phyloP scores from a whole-genome alignment of 768 basidiomycete genomes.

The Cystofilobasidium capitatum region DNA sequence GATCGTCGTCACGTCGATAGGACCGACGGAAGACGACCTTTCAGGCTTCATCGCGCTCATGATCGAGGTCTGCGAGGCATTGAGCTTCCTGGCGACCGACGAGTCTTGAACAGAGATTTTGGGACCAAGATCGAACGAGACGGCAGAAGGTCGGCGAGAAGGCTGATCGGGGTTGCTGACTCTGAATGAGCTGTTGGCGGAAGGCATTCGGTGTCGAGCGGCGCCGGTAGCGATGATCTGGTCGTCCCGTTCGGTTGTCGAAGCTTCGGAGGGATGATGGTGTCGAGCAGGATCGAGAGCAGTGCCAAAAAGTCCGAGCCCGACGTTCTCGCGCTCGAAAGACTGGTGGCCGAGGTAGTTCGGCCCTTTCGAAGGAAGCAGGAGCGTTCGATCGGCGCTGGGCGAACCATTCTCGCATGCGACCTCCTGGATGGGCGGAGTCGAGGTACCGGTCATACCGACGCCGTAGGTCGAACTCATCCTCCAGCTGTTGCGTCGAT shows the following conservation, averaged over 20 bases:
- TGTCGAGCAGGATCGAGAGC: too few relatives aligned
- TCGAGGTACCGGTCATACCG: background rate
- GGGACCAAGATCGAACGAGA: background rate
- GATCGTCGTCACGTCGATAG: too few relatives aligned
- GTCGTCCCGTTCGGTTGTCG: background rate
- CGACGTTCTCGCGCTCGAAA: background rate
- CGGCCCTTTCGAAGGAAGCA: background rate
- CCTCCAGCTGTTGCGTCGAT: background rate
- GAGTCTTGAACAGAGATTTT: too few relatives aligned
- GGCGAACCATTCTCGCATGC: background rate
- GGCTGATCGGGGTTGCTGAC: background rate
- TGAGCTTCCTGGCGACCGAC: too few relatives aligned
- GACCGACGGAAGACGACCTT: too few relatives aligned
- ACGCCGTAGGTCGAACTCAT: background rate
- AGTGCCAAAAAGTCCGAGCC: background rate
- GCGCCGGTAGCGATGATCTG: background rate
- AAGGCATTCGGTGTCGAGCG: background rate
- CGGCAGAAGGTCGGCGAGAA: background rate
- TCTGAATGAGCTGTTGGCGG: background rate
- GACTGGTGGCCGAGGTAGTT: background rate
- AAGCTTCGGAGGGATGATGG: background rate
- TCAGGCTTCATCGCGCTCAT: too few relatives aligned
- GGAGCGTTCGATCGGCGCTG: background rate
- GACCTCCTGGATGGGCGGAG: conserved; percentile 11
- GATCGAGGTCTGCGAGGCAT: too few relatives aligned